Evolutionary conservation across 2,329 filamentous ascomycete species (phyloP).

Genomic region (Knufia fluminis): DNA sequence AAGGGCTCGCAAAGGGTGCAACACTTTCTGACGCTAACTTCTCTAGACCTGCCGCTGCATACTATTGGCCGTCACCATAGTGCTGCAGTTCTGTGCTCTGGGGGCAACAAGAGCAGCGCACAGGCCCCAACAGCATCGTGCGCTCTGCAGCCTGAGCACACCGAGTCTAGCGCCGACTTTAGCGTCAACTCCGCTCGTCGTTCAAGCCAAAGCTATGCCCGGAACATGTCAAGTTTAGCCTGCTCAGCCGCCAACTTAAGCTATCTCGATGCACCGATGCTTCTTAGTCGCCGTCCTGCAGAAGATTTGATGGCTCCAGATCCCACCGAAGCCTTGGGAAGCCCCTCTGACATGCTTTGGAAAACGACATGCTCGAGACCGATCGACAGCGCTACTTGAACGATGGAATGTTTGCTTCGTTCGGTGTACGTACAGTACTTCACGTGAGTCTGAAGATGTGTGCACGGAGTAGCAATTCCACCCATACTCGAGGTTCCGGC

Average conservation of each 20-base stretch:
- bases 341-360: neutral
- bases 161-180: neutral
- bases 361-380: neutral
- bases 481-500: too few relatives aligned
- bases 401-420: too few relatives aligned
- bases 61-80: neutral
- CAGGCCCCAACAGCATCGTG: neutral
- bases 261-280: conserved; percentile 6
- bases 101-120: too few relatives aligned
- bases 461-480: too few relatives aligned
- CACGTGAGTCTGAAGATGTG: too few relatives aligned
- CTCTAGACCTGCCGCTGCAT: neutral
- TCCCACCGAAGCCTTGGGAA: neutral
- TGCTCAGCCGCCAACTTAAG: conserved; percentile 5
- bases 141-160: too few relatives aligned
- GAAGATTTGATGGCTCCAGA: conserved; percentile 1
- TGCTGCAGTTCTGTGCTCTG: too few relatives aligned
- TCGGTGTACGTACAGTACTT: too few relatives aligned
- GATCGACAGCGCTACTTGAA: neutral
- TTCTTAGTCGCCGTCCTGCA: neutral
- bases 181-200: neutral
- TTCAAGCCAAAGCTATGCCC: neutral
- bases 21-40: neutral
- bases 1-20: neutral
- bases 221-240: neutral